Evolutionary conservation across 2,329 filamentous ascomycete genomes (phyloP), one percentile per base, ranked within the genome.

Genomic region (Aspergillus calidoustus): DNA sequence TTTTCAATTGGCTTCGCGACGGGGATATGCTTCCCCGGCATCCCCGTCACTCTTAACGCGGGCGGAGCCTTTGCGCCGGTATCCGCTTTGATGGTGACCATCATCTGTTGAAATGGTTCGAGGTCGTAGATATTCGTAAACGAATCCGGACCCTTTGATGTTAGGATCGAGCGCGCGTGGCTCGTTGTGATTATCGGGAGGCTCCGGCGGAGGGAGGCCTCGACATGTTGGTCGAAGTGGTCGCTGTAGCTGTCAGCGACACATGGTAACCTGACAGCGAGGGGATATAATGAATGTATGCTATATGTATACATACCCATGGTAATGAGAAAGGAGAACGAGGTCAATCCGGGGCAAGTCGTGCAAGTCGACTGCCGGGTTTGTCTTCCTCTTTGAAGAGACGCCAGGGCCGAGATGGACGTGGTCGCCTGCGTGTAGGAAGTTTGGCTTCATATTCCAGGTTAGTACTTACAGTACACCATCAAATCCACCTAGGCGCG

Each of bases 401-500:
- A 89, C 86, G 1, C 87, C 87, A 0, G 87, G 87, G 0, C 87
- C 88, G 1, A 90, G 81, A 70, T 90, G 87, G 8, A 90, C 86
- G 66, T 89, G 85, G 68, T 89, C 86, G 34, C 87, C 87, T 1
- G 83, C 82, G 67, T 89, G 87, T 0, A 90, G 80, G 74, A 90
- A 90, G 73, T 89, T 89, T 8, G 86, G 85, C 71, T 41, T 25
- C 0, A 4, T 41, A 13, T 49, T 13, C 25, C 13, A 38, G 15
- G 19, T 11, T 9, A 15, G 22, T 8, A 30, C 9, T 25, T 7
- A 19, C 19, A 19, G 19, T 19, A 19, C 19, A 19, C 19, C 19
- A 19, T n/a, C n/a, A n/a, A n/a, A n/a, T 19, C 19, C 19, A 19
- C 19, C 19, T 2, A 19, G 19, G 19, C 19, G 19, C 19, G 19